phyloP scores from a whole-genome alignment of 441 rosid species.

The Populus tomentosa region DNA sequence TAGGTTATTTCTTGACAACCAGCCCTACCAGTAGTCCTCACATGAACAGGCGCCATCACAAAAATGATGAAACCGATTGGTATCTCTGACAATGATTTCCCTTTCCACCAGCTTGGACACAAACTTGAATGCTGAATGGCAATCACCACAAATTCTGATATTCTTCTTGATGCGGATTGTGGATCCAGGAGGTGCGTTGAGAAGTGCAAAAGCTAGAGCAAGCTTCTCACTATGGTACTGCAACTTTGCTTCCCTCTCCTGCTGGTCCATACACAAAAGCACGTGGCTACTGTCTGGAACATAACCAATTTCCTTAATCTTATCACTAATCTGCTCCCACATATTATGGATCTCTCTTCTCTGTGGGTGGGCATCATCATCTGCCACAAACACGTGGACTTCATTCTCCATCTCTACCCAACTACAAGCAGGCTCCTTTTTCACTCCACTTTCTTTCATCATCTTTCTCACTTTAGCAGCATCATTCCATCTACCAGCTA shows the following conservation, averaged over 20 bases:
- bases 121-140: conserved; percentile 52
- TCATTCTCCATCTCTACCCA: conserved; percentile 57
- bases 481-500: conserved; percentile 39
- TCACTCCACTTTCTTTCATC: conserved; percentile 52
- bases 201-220: conserved; percentile 54
- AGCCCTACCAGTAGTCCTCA: conserved; percentile 42
- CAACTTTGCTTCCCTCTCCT: conserved; percentile 49
- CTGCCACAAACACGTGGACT: conserved; percentile 55
- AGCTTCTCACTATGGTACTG: conserved; percentile 63
- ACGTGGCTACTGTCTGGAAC: conserved; percentile 36
- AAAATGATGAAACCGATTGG: conserved; percentile 62
- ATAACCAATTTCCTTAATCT: conserved; percentile 44
- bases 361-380: conserved; percentile 48
- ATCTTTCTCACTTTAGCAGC: conserved; percentile 43
- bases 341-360: conserved; percentile 40
- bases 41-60: conserved; percentile 53
- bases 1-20: not conserved
- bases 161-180: conserved; percentile 57
- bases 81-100: conserved; percentile 52
- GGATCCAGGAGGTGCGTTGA: conserved; percentile 45
- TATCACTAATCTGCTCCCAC: conserved; percentile 37
- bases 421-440: conserved; percentile 72
- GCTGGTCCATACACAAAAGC: conserved; percentile 52
- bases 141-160: conserved; percentile 63
- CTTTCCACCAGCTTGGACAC: conserved; percentile 42